Conservation (phyloP, 176 grass and related monocot genomes). For the Avena insularis region DNA sequence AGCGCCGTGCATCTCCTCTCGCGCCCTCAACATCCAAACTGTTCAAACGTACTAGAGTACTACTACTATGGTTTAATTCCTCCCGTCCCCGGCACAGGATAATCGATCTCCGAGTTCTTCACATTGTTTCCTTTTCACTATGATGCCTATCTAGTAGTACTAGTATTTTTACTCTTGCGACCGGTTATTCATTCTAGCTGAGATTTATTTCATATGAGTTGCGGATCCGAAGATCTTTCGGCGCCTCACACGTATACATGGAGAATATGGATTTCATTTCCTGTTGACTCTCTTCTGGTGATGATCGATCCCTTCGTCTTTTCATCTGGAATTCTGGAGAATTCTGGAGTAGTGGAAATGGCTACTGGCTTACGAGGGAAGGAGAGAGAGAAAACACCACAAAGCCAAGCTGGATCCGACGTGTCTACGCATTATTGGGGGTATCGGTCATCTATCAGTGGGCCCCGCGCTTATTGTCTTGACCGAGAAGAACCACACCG, state of each 20-base stretch:
- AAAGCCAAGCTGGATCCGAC: background rate
- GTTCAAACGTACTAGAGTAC: background rate
- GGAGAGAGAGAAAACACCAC: background rate
- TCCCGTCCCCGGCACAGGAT: too few relatives aligned
- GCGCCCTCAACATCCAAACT: background rate
- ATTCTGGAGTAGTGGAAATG: background rate
- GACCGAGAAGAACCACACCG: background rate
- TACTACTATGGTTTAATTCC: too few relatives aligned
- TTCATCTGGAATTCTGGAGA: background rate
- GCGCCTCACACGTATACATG: too few relatives aligned
- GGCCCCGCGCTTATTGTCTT: background rate
- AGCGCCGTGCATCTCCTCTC: background rate
- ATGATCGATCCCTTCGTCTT: background rate
- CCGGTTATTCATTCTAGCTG: too few relatives aligned
- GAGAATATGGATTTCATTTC: too few relatives aligned
- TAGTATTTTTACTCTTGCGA: too few relatives aligned
- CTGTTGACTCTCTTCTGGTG: too few relatives aligned
- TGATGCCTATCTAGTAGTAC: too few relatives aligned
- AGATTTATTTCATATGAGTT: too few relatives aligned
- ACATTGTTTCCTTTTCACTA: too few relatives aligned
- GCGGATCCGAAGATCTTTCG: too few relatives aligned
- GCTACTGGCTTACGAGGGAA: background rate
- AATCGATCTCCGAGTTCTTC: too few relatives aligned
- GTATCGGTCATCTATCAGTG: background rate
- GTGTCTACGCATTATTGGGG: background rate